These are phyloP conservation scores for Penicillium sp. DNA, from an alignment of 2,329 filamentous ascomycete species.

Conservation along the genomic window DNA sequence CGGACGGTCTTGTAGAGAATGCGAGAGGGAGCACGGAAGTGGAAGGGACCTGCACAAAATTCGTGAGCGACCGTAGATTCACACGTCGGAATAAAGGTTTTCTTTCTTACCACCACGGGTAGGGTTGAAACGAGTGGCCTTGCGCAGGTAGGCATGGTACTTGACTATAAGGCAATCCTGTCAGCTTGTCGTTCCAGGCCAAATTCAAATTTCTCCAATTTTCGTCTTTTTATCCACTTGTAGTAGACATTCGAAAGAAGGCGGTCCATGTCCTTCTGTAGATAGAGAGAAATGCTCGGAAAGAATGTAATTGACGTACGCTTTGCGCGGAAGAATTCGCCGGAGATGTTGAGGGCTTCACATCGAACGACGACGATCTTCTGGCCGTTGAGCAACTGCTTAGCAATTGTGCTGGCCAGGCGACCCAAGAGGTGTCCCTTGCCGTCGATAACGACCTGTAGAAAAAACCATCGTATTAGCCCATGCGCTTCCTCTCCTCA, in stretches of 20 bases:
- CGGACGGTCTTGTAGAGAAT: slow-evolving; percentile 99
- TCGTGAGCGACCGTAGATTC: slow-evolving; percentile 14
- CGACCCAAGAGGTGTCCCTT: slow-evolving; percentile 99
- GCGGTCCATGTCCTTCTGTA: background rate
- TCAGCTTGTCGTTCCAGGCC: slow-evolving; percentile 40
- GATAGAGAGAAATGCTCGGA: slow-evolving; percentile 2
- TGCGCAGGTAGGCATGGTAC: slow-evolving; percentile 99
- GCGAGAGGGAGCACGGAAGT: slow-evolving; percentile 97
- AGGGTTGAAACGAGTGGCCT: slow-evolving; percentile 99
- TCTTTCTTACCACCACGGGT: slow-evolving; percentile 80
- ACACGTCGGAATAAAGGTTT: background rate
- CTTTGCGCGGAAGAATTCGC: slow-evolving; percentile 99
- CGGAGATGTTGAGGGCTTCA: slow-evolving; percentile 99
- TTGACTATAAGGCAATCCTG: slow-evolving; percentile 68
- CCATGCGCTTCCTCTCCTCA: slow-evolving; percentile 8
- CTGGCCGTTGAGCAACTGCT: slow-evolving; percentile 98
- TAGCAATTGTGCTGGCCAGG: slow-evolving; percentile 95
- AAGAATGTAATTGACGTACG: slow-evolving; percentile 65
- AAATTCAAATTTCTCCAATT: slow-evolving; percentile 2
- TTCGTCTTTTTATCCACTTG: slow-evolving; percentile 11
- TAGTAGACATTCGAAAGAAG: slow-evolving; percentile 11
- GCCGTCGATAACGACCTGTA: slow-evolving; percentile 96
- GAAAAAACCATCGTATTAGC: slow-evolving; percentile 39
- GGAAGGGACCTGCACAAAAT: slow-evolving; percentile 75
- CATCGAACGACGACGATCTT: slow-evolving; percentile 99